phyloP scores from a whole-genome alignment of 257 asterid genomes.

The Penstemon eatonii region DNA sequence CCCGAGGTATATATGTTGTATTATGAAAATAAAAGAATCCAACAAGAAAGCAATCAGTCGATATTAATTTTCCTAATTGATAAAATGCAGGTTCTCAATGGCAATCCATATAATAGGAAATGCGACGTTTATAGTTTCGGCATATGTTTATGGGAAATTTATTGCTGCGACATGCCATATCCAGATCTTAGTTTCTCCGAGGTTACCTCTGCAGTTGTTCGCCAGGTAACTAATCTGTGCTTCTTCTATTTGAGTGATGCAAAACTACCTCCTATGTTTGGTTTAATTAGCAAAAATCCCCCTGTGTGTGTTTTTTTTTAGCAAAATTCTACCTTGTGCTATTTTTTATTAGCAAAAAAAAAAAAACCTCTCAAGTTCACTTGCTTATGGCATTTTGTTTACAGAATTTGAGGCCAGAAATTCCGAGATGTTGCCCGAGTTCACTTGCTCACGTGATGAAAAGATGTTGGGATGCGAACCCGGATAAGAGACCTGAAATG shows the following conservation, averaged over 20 bases:
- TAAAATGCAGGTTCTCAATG: constrained; percentile 66
- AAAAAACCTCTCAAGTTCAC: neutral
- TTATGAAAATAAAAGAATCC: neutral
- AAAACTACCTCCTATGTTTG: too few relatives aligned
- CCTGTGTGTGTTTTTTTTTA: too few relatives aligned
- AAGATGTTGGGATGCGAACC: constrained; percentile 86
- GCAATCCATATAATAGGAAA: constrained; percentile 70
- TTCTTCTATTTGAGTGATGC: neutral
- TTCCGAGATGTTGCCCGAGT: constrained; percentile 85
- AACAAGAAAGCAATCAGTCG: neutral
- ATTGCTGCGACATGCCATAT: constrained; percentile 91
- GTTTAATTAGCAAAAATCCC: too few relatives aligned
- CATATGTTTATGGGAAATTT: constrained; percentile 85
- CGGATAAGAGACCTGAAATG: constrained; percentile 87
- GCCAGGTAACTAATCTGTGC: constrained; percentile 51
- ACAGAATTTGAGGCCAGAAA: constrained; percentile 88
- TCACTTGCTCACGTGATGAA: constrained; percentile 77
- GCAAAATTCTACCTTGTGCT: too few relatives aligned
- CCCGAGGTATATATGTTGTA: constrained; percentile 62
- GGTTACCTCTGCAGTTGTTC: constrained; percentile 88
- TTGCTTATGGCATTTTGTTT: neutral
- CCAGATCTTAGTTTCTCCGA: constrained; percentile 93
- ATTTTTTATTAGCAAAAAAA: too few relatives aligned
- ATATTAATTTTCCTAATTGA: constrained; percentile 8
- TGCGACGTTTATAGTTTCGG: constrained; percentile 92